A percentile compares a stretch with the other conserved stretches of the same genome.
phyloP scores from a whole-genome alignment of 2,329 filamentous ascomycete species.

The Fusarium sulawesiense region DNA sequence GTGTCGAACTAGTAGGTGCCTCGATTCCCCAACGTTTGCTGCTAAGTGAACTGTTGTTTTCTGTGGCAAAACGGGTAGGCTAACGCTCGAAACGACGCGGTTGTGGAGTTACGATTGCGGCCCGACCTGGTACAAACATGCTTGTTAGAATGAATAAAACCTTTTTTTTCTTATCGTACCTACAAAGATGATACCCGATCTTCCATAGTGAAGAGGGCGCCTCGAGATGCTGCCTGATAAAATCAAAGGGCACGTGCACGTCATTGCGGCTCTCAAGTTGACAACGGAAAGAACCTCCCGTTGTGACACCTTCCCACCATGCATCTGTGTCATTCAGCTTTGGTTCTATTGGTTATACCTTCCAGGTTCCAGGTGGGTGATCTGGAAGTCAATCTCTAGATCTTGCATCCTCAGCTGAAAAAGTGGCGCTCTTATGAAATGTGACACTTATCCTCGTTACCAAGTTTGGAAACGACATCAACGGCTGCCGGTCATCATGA shows the following conservation, averaged over 20 bases:
- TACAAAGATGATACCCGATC: background rate
- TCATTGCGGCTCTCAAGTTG: background rate
- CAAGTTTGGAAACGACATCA: slow-evolving; percentile 23
- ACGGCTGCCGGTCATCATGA: background rate
- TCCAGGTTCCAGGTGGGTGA: background rate
- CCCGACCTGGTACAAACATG: background rate
- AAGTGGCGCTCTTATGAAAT: background rate
- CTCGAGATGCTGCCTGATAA: background rate
- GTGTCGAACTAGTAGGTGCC: slow-evolving; percentile 8
- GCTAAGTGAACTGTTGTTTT: slow-evolving; percentile 3
- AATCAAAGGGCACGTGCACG: background rate
- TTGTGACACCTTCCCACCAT: background rate
- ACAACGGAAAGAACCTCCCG: background rate
- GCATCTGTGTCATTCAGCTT: background rate
- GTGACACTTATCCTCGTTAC: too few species aligned
- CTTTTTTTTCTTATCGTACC: background rate
- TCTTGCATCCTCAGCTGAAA: background rate
- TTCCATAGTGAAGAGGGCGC: too few species aligned
- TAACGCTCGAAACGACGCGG: background rate
- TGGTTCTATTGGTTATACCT: background rate
- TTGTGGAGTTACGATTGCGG: slow-evolving; percentile 21
- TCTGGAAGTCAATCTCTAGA: background rate
- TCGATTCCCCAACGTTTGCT: slow-evolving; percentile 11
- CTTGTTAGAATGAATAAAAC: background rate
- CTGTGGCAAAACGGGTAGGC: slow-evolving; percentile 13